phyloP scores from a whole-genome alignment of 257 asterid genomes.

The Eucommia ulmoides region DNA sequence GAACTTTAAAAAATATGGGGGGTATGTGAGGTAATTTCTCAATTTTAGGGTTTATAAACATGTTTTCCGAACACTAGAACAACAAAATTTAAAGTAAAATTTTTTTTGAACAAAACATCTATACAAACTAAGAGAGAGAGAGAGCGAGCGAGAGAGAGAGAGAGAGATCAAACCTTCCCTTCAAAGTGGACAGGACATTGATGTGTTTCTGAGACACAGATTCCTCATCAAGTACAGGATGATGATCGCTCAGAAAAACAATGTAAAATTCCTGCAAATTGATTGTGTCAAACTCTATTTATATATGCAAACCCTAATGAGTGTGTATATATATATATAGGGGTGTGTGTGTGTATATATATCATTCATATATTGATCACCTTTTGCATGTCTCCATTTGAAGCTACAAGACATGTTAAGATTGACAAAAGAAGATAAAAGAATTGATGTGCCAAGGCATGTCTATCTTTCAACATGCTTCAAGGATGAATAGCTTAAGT shows the following conservation, averaged over 20 bases:
- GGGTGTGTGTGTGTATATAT: not conserved
- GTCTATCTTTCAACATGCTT: constrained; percentile 21
- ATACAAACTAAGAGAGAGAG: too few relatives aligned
- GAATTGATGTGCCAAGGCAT: constrained; percentile 10
- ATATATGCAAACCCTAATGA: too few relatives aligned
- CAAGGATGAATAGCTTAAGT: not conserved
- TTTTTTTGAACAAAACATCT: too few relatives aligned
- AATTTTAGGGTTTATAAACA: not conserved
- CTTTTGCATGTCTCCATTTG: constrained; percentile 31
- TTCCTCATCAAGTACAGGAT: constrained; percentile 21
- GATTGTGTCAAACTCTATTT: too few relatives aligned
- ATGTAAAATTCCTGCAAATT: constrained; percentile 62
- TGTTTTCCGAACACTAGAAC: not conserved
- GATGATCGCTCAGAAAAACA: constrained; percentile 58
- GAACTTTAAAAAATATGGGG: not conserved
- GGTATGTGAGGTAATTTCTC: not conserved
- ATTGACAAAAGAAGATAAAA: constrained; percentile 22
- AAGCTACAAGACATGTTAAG: constrained; percentile 19
- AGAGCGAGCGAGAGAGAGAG: too few relatives aligned
- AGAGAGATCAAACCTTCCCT: too few relatives aligned
- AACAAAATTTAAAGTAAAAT: constrained; percentile 20
- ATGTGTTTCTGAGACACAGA: constrained; percentile 35
- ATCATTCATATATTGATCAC: not conserved
- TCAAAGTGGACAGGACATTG: constrained; percentile 50
- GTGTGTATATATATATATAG: not conserved